These are phyloP conservation scores for Trichosanthes truncata DNA, from an alignment of 306 rosid genomes.

Conservation along the genomic window DNA sequence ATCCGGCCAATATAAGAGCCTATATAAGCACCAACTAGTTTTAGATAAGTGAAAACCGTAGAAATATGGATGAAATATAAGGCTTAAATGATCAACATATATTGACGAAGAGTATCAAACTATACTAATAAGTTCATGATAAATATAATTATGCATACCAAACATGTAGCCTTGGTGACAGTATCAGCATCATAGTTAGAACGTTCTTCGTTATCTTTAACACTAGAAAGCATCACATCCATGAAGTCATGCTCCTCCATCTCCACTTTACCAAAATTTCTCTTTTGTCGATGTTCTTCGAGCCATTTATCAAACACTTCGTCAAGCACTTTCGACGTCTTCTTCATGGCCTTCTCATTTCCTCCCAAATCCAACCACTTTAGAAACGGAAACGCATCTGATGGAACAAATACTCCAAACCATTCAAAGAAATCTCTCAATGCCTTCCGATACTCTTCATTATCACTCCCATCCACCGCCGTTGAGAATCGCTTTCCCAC, in stretches of 20 bases:
- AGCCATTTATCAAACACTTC: conserved; percentile 39
- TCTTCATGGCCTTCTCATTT: conserved; percentile 51
- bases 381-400: conserved; percentile 44
- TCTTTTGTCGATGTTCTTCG: conserved; percentile 27
- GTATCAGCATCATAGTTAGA: neutral
- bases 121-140: conserved; percentile 4
- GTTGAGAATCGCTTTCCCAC: conserved; percentile 11
- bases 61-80: no score
- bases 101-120: no score
- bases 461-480: conserved; percentile 10
- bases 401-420: conserved; percentile 43
- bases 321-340: conserved; percentile 46
- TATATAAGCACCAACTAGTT: neutral
- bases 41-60: no score
- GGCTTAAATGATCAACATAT: no score
- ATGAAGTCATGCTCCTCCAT: conserved; percentile 24
- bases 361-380: conserved; percentile 47
- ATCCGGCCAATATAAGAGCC: conserved; percentile 4
- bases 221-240: conserved; percentile 10
- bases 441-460: conserved; percentile 39
- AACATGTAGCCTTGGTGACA: neutral
- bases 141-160: neutral
- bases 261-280: neutral
- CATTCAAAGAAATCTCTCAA: conserved; percentile 37
- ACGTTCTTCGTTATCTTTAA: neutral